These are phyloP conservation scores for Wickerhamomyces silvicola DNA, from an alignment of 805 yeast genomes.

Conservation along the genomic window DNA sequence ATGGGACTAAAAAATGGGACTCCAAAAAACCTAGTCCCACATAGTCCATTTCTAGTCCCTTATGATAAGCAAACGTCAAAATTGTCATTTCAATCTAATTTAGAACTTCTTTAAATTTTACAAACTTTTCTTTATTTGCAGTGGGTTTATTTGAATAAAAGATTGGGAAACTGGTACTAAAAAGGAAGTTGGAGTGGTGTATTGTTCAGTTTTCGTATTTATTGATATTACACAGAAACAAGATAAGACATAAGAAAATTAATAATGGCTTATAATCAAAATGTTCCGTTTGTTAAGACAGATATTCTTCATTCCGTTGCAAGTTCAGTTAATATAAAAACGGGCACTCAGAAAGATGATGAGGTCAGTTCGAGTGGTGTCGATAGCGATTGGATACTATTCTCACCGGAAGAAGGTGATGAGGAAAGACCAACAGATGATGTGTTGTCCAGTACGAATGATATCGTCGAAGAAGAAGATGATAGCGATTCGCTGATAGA, in stretches of 20 bases:
- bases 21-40: too few relatives aligned
- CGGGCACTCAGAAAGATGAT: constrained; percentile 3
- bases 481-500: constrained; percentile 23
- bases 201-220: neutral
- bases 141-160: too few relatives aligned
- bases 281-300: constrained; percentile 3
- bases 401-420: constrained; percentile 14
- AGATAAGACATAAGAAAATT: neutral
- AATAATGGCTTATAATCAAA: constrained; percentile 11
- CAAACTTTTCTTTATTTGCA: too few relatives aligned
- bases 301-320: constrained; percentile 2
- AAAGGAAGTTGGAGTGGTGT: too few relatives aligned
- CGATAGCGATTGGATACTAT: constrained; percentile 23
- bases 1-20: too few relatives aligned
- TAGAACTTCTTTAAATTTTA: too few relatives aligned
- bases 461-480: constrained; percentile 14
- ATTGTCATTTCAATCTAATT: too few relatives aligned
- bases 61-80: too few relatives aligned
- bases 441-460: constrained; percentile 2
- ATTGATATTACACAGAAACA: neutral
- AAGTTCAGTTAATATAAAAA: constrained; percentile 1
- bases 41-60: too few relatives aligned
- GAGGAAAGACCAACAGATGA: constrained; percentile 7
- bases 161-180: too few relatives aligned
- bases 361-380: constrained; percentile 19